Base-by-base conservation (phyloP, 2,329 filamentous ascomycete genomes). In the Penicillium sp. region DNA sequence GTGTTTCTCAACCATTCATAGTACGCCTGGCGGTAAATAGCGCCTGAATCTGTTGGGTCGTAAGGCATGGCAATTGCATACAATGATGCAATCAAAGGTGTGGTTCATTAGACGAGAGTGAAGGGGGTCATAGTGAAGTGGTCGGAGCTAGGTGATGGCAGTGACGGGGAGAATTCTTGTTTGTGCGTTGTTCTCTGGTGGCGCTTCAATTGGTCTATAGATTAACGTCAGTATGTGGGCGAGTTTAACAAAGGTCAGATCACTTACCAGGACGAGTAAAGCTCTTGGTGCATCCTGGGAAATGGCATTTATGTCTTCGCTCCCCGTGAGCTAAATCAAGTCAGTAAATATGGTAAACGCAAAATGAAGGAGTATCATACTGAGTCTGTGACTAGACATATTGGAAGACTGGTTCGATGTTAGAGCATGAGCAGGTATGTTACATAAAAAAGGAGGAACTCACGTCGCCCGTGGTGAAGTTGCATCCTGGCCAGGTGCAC, bases 331-430 rank as follows among this genome's bases (percentile, higher is more conserved):
- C 72, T 70, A 47, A 10, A 18, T 1, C 13, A 5, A 6, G 35
- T 68, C 46, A 67, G 63, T 46, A 46, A 34, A 37, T 16, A 13
- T 13, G 18, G 10, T n/a, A 25, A 35, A n/a, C n/a, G 18, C 1
- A 31, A 12, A 38, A 21, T 16, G 9, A 25, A 13, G 10, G 10
- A 5, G 27, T 21, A 54, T 62, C 70, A 53, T 72, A 74, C 72
- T 77, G 29, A 77, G 62, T 59, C 73, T 69, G 52, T 77, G 74
- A 34, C 74, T 76, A 1, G 74, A 76, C 74, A 76, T 76, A 54
- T 76, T 76, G 7, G 74, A 76, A 23, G 74, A 77, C 74, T 76
- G 44, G 16, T 2, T 12, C 9, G 3, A 35, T 18, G 45, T 60
- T 46, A 60, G 57, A 23, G 12, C 2, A 25, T n/a, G 21, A 25